Evolutionary conservation across 2,329 filamentous ascomycete species (phyloP).

Genomic region (Xylariaceae sp.): DNA sequence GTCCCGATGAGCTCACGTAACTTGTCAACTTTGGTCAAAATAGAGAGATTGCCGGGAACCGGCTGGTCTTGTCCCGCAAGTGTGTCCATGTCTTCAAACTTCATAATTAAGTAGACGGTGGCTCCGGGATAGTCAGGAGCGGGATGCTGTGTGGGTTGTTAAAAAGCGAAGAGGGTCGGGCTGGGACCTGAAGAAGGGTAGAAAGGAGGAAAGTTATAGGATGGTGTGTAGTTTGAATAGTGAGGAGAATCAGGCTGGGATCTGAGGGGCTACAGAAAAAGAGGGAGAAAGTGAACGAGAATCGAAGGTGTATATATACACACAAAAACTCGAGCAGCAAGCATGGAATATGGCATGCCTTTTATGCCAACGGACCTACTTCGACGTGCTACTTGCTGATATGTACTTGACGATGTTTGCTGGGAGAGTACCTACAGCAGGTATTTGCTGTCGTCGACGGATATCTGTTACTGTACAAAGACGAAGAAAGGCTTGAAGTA

Average conservation of each 20-base stretch:
- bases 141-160: background rate
- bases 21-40: conserved; percentile 38
- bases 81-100: background rate
- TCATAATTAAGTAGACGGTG: background rate
- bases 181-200: background rate
- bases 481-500: no score
- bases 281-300: background rate
- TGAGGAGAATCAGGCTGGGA: background rate
- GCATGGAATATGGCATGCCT: background rate
- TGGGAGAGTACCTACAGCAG: background rate
- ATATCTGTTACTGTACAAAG: no score
- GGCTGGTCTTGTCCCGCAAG: background rate
- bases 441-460: no score
- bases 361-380: background rate
- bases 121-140: no score
- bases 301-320: background rate
- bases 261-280: background rate
- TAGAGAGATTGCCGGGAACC: conserved; percentile 31
- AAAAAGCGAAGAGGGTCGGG: background rate
- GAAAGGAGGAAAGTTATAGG: no score
- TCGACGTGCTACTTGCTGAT: background rate
- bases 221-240: background rate
- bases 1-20: conserved; percentile 40
- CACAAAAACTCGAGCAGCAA: background rate
- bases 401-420: background rate